Conservation (phyloP, 495 filamentous ascomycete genomes). For the Penicillium samsonianum region DNA sequence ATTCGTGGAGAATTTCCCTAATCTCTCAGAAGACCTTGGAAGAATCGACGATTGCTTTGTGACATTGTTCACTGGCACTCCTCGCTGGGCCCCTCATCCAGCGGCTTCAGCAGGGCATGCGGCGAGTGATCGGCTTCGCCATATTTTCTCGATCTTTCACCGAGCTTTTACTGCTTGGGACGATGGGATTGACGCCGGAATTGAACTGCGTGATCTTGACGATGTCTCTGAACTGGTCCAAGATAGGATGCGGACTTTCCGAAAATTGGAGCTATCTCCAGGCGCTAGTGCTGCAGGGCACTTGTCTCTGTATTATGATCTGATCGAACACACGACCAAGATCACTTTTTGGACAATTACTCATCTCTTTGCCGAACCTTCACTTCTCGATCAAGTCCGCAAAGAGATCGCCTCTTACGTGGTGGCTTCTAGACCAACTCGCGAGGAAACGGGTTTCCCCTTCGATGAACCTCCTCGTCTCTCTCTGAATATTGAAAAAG, state of each 20-base stretch:
- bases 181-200: constrained; percentile 45
- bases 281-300: constrained; percentile 37
- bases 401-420: constrained; percentile 54
- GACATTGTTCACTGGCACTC: constrained; percentile 51
- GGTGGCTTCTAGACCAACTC: constrained; percentile 42
- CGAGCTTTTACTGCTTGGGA: constrained; percentile 49
- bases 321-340: constrained; percentile 53
- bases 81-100: constrained; percentile 54
- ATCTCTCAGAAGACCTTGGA: constrained; percentile 54
- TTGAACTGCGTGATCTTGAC: constrained; percentile 55
- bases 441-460: constrained; percentile 53
- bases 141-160: constrained; percentile 49
- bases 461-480: constrained; percentile 52
- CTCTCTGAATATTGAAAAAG: constrained; percentile 45
- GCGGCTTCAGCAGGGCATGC: constrained; percentile 51
- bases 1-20: constrained; percentile 56
- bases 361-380: constrained; percentile 50
- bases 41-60: constrained; percentile 56
- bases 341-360: constrained; percentile 59
- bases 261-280: constrained; percentile 34
- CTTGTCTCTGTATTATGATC: constrained; percentile 53
- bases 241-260: constrained; percentile 43
- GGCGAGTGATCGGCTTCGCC: constrained; percentile 53
- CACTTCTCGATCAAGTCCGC: constrained; percentile 49
- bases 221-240: constrained; percentile 54